Conservation (phyloP, 2,329 filamentous ascomycete species). For the Monilinia aucupariae region DNA sequence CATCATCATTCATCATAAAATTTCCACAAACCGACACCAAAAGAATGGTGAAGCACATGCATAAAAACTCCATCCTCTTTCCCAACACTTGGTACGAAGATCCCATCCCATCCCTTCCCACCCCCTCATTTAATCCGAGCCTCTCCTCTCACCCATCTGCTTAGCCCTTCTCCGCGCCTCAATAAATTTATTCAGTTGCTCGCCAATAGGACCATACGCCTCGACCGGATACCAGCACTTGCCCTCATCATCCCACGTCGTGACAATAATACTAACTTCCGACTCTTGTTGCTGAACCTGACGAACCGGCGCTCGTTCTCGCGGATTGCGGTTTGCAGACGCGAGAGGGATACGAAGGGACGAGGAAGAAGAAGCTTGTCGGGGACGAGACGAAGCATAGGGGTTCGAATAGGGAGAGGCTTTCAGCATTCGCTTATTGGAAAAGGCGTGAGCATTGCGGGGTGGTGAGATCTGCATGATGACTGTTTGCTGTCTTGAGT, state of each 20-base stretch:
- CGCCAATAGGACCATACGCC: constrained; percentile 16
- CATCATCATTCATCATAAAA: constrained; percentile 8
- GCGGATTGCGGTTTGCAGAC: background rate
- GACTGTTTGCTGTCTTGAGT: background rate
- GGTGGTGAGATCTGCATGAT: constrained; percentile 18
- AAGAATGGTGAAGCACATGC: background rate
- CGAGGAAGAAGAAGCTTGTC: constrained; percentile 11
- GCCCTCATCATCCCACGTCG: constrained; percentile 17
- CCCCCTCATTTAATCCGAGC: background rate
- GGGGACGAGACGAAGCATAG: constrained; percentile 7
- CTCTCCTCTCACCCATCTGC: constrained; percentile 8
- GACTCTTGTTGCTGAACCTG: constrained; percentile 15
- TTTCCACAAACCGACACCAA: background rate
- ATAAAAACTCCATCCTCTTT: constrained; percentile 10
- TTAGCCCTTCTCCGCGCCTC: constrained; percentile 12
- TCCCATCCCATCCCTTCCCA: background rate
- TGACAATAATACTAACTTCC: constrained; percentile 20
- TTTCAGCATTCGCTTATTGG: constrained; percentile 14
- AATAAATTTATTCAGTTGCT: constrained; percentile 17
- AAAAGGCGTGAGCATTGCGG: constrained; percentile 13
- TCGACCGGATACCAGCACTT: constrained; percentile 19
- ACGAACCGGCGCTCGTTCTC: constrained; percentile 11
- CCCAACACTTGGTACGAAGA: constrained; percentile 14
- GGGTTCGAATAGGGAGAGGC: constrained; percentile 3
- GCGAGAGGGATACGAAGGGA: constrained; percentile 10